Evolutionary conservation across 2,329 filamentous ascomycete genomes (phyloP), one percentile per base, ranked within the genome.

Genomic region (Herpomyces periplanetae): DNA sequence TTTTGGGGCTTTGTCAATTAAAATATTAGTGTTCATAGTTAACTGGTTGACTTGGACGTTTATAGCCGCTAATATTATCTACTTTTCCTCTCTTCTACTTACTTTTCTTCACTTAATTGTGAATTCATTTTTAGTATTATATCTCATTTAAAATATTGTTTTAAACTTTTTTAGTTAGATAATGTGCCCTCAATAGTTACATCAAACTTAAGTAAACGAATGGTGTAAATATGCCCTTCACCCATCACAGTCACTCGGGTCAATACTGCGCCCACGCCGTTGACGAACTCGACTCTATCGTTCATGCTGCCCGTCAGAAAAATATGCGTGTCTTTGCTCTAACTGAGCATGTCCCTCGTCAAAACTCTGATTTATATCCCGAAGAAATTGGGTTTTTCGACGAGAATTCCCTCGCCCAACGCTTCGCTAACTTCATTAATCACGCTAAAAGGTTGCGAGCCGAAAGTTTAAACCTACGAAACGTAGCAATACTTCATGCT

Each of bases 231-330:
- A 91, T 91, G 80, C 73, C 75, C 2, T 87, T 85, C 43, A 84
- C 80, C 3, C 84, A 91, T 46, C 80, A 96, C 40, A 85, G 69
- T 33, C 80, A 96, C 42, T 91, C 80, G 14, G 80, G 80, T 26
- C 68, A 96, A 37, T 96, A 96, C 45, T 96, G 80, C 43, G 60
- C 60, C 5, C 80, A 96, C 43, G 80, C 80, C 19, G 57, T 62
- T 34, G 57, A 85, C 35, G 50, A 56, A 9, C 51, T 96, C 5
- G 75, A 91, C 37, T 59, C 69, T 27, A 54, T 91, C 18, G 45
- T 91, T 29, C 51, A 59, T 32, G 51, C 58, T 6, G 75, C 75
- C 27, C 68, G 91, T 28, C 39, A 47, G 18, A 49, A 62, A 24
- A 60, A 63, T 16, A 80, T 84, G 50, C 54, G 57, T 25, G 63